Evolutionary conservation across 106 monocot species (phyloP).

Genomic region (Dendrobium officinale): DNA sequence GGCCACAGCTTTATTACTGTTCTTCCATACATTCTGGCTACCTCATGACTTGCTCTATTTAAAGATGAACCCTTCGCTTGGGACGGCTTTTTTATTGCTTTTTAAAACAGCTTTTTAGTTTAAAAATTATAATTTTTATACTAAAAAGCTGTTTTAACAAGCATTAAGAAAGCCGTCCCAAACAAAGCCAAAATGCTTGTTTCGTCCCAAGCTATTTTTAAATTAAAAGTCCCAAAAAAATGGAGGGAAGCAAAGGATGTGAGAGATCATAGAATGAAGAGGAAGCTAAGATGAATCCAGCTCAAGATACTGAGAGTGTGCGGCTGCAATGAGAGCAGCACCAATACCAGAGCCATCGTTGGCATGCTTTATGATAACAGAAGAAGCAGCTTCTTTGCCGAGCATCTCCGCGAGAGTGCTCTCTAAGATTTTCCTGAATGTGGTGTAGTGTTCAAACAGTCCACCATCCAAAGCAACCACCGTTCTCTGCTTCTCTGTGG

Average conservation of each 20-base stretch:
- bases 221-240: background rate
- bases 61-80: background rate
- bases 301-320: slow-evolving; percentile 69
- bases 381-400: slow-evolving; percentile 43
- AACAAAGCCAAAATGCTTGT: background rate
- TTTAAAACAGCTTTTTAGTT: too few relatives aligned
- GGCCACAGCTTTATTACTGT: background rate
- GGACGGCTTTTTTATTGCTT: too few relatives aligned
- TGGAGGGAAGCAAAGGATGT: background rate
- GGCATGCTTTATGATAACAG: slow-evolving; percentile 54
- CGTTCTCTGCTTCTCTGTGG: slow-evolving; percentile 29
- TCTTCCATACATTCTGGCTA: background rate
- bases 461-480: slow-evolving; percentile 91
- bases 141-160: too few relatives aligned
- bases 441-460: slow-evolving; percentile 82
- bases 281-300: slow-evolving; percentile 18
- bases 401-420: slow-evolving; percentile 70
- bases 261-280: background rate
- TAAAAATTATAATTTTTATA: too few relatives aligned
- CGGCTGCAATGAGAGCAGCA: slow-evolving; percentile 77
- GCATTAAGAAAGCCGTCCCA: too few relatives aligned
- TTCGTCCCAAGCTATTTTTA: background rate
- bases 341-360: slow-evolving; percentile 91
- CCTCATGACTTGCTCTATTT: background rate
- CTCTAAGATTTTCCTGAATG: slow-evolving; percentile 52